Percentiles rank a stretch among this genome's conserved stretches.
phyloP scores from a whole-genome alignment of 129 eudicot species.

The sunflower (Helianthus annuus) region HanXRQr2.0-SUNRISE NC_035446.2:146140903-146141402 shows the following conservation, averaged over 20 bases:
- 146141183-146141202: too few relatives aligned
- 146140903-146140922: neutral
- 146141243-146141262: too few relatives aligned
- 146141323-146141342: neutral
- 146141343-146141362: neutral
- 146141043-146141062: neutral
- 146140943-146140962: neutral
- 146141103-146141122: too few relatives aligned
- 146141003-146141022: neutral
- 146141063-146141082: too few relatives aligned
- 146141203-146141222: too few relatives aligned
- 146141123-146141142: too few relatives aligned
- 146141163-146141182: too few relatives aligned
- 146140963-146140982: neutral
- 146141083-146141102: too few relatives aligned
- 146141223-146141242: too few relatives aligned
- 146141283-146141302: neutral
- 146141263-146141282: neutral
- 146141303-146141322: neutral
- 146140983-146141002: neutral
- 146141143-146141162: too few relatives aligned
- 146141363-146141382: neutral
- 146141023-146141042: neutral
- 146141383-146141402: neutral
- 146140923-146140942: conserved; percentile 1